These are phyloP conservation scores for Ustilago bromivora DNA, from an alignment of 1,284 basidiomycete species.

Conservation along the genomic window DNA sequence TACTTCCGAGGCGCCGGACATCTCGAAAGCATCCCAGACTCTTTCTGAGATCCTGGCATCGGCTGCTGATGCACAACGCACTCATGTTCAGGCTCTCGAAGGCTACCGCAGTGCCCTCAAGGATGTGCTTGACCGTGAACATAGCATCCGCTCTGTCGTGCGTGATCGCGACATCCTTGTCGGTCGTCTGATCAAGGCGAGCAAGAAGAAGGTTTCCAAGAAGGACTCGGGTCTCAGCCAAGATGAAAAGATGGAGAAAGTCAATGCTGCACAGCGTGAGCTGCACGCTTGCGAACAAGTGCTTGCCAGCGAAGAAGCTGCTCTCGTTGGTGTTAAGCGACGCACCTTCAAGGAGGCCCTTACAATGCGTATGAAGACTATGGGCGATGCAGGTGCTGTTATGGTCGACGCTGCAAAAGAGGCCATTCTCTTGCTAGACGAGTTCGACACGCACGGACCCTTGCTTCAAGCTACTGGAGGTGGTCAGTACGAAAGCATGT, in stretches of 20 bases:
- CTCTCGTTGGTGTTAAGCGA: slow-evolving; percentile 70
- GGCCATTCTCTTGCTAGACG: slow-evolving; percentile 68
- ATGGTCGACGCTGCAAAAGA: slow-evolving; percentile 70
- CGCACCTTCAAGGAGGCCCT: slow-evolving; percentile 71
- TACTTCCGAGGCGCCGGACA: slow-evolving; percentile 69
- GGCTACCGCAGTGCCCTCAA: slow-evolving; percentile 70
- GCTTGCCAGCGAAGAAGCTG: slow-evolving; percentile 69
- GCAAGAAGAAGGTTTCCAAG: slow-evolving; percentile 65
- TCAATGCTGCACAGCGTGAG: slow-evolving; percentile 70
- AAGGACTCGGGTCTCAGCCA: slow-evolving; percentile 58
- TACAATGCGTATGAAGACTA: slow-evolving; percentile 70
- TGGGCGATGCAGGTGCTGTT: slow-evolving; percentile 70
- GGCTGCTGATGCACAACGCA: slow-evolving; percentile 68
- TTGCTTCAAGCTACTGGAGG: slow-evolving; percentile 49
- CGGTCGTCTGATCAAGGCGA: slow-evolving; percentile 70
- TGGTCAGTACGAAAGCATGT: slow-evolving; percentile 57
- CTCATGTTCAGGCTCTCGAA: slow-evolving; percentile 69
- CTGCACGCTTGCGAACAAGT: slow-evolving; percentile 71
- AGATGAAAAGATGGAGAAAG: slow-evolving; percentile 66
- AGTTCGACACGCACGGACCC: slow-evolving; percentile 66
- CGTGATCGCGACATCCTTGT: slow-evolving; percentile 71
- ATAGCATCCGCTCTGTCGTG: slow-evolving; percentile 69
- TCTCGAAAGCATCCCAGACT: slow-evolving; percentile 66
- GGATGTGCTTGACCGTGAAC: slow-evolving; percentile 71
- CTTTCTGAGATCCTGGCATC: slow-evolving; percentile 68